phyloP scores from a whole-genome alignment of 129 eudicot genomes.

The Flaveria robusta region DNA sequence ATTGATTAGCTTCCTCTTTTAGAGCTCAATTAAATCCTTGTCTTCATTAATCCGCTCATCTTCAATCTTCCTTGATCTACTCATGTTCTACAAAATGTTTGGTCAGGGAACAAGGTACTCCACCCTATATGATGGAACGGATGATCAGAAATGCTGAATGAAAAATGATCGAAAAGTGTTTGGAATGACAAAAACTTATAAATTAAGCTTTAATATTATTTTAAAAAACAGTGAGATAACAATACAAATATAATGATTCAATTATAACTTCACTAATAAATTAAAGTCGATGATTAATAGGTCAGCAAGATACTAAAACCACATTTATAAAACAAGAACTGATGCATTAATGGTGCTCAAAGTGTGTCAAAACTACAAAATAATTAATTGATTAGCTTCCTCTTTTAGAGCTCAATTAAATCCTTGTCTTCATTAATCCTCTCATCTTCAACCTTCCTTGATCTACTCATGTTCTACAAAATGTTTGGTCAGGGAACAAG shows the following conservation, averaged over 20 bases:
- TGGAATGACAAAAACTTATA: no score
- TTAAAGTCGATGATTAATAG: not conserved
- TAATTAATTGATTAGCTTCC: not conserved
- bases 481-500: not conserved
- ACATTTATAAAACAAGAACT: not conserved
- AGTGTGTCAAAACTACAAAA: not conserved
- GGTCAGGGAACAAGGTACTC: not conserved
- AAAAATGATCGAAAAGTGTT: not conserved
- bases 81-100: not conserved
- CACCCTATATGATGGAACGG: not conserved
- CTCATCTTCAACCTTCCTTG: not conserved
- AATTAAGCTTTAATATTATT: no score
- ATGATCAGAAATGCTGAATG: not conserved
- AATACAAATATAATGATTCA: not conserved
- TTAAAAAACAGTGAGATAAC: not conserved
- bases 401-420: no score
- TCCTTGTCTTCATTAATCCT: no score
- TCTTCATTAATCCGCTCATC: not conserved
- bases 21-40: no score
- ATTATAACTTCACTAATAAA: not conserved
- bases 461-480: not conserved
- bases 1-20: not conserved
- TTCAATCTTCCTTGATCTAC: not conserved
- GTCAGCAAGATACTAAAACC: not conserved
- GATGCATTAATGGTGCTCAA: not conserved